These are phyloP conservation scores for Eragrostis tef DNA, from an alignment of 202 grass and related monocot species.

Conservation along the genomic window DNA sequence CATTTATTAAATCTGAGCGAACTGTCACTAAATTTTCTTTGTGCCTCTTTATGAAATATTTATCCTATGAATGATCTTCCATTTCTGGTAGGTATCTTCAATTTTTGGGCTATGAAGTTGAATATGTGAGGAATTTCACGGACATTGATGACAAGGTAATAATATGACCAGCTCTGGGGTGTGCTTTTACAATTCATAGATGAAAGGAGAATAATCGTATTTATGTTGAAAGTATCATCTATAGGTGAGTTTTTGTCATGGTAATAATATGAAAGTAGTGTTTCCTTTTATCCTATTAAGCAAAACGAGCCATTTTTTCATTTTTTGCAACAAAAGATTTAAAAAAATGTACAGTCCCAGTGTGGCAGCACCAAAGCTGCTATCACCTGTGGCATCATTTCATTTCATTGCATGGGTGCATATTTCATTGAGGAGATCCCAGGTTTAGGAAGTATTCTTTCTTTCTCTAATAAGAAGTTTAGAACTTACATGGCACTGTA, in stretches of 20 bases:
- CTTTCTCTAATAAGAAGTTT: neutral
- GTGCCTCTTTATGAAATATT: slow-evolving; percentile 14
- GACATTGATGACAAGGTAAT: slow-evolving; percentile 95
- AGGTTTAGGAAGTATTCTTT: slow-evolving; percentile 9
- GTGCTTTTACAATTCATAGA: slow-evolving; percentile 12
- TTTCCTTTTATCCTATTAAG: slow-evolving; percentile 1
- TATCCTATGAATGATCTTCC: slow-evolving; percentile 18
- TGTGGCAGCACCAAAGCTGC: neutral
- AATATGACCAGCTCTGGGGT: neutral
- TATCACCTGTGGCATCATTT: neutral
- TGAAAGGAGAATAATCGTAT: neutral
- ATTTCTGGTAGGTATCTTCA: slow-evolving; percentile 67
- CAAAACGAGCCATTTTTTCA: neutral
- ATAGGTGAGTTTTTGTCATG: neutral
- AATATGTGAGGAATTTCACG: slow-evolving; percentile 88
- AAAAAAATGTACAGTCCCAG: neutral
- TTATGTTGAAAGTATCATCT: neutral
- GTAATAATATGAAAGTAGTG: no score
- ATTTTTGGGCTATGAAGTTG: slow-evolving; percentile 82
- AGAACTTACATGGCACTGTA: neutral
- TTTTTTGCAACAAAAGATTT: neutral
- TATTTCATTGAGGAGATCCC: neutral
- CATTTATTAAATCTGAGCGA: neutral
- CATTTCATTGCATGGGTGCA: neutral
- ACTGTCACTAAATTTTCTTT: neutral